Conservation (phyloP, 2,329 filamentous ascomycete genomes). For the Westerdykella ornata region DNA sequence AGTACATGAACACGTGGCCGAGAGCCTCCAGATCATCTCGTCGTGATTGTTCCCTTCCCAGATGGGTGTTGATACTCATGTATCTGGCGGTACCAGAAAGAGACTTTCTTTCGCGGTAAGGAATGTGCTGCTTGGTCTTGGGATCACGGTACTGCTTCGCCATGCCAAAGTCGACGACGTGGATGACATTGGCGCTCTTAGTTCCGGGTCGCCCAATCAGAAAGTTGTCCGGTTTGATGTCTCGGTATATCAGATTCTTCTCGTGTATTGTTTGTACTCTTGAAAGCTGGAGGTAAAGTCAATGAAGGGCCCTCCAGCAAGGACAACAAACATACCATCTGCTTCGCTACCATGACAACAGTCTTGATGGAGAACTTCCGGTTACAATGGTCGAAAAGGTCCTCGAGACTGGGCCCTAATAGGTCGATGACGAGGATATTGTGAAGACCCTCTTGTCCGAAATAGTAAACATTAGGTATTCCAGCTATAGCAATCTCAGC, state of each 20-base stretch:
- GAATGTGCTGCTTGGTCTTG: slow-evolving; percentile 98
- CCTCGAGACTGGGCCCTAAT: slow-evolving; percentile 87
- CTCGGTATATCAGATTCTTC: slow-evolving; percentile 97
- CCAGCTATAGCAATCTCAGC: slow-evolving; percentile 59
- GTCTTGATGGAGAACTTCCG: slow-evolving; percentile 94
- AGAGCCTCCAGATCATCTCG: slow-evolving; percentile 90
- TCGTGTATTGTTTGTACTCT: slow-evolving; percentile 93
- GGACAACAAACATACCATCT: slow-evolving; percentile 63
- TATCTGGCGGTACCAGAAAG: slow-evolving; percentile 94
- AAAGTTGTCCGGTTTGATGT: slow-evolving; percentile 99
- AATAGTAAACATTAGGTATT: slow-evolving; percentile 99
- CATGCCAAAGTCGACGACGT: slow-evolving; percentile 99
- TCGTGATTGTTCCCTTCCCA: slow-evolving; percentile 91
- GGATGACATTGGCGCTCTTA: slow-evolving; percentile 95
- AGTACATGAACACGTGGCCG: slow-evolving; percentile 65
- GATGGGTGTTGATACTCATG: slow-evolving; percentile 99
- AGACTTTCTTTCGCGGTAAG: slow-evolving; percentile 93
- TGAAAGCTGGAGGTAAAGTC: slow-evolving; percentile 56
- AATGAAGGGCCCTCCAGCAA: slow-evolving; percentile 7
- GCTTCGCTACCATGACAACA: slow-evolving; percentile 97
- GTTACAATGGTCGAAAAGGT: slow-evolving; percentile 96
- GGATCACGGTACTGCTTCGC: slow-evolving; percentile 98
- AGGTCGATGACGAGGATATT: slow-evolving; percentile 98
- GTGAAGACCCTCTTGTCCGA: slow-evolving; percentile 95
- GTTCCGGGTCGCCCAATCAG: slow-evolving; percentile 86